Percentiles rank a stretch among this genome's conserved stretches.
Evolutionary conservation across 2,329 filamentous ascomycete species (phyloP).

Genomic region (Scytalidium lignicola): DNA sequence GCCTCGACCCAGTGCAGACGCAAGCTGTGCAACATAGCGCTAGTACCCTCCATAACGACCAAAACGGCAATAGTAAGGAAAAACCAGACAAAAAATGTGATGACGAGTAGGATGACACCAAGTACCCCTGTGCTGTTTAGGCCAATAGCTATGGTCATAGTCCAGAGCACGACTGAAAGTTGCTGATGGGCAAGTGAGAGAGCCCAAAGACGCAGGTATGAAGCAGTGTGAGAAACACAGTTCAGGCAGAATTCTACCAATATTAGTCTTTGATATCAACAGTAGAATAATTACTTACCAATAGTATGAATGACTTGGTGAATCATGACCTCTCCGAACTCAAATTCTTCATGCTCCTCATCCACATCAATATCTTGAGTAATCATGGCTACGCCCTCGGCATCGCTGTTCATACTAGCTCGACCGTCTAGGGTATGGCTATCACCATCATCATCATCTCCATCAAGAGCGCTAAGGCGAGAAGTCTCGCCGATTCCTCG

Average conservation of each 20-base stretch:
- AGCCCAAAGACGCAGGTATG: constrained; percentile 97
- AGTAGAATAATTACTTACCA: constrained; percentile 53
- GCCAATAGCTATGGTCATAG: constrained; percentile 83
- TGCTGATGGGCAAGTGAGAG: constrained; percentile 96
- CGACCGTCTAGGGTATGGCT: constrained; percentile 55
- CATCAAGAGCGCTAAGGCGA: constrained; percentile 83
- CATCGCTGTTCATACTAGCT: constrained; percentile 67
- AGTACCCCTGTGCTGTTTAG: constrained; percentile 60
- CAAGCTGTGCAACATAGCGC: constrained; percentile 89
- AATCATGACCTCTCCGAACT: constrained; percentile 96
- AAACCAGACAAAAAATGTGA: constrained; percentile 88
- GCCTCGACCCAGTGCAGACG: constrained; percentile 95
- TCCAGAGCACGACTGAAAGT: constrained; percentile 92
- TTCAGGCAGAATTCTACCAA: constrained; percentile 89
- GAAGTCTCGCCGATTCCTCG: constrained; percentile 86
- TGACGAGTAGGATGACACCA: constrained; percentile 75
- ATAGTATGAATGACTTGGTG: constrained; percentile 99
- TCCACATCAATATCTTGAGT: constrained; percentile 76
- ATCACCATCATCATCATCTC: constrained; percentile 71
- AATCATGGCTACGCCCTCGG: constrained; percentile 82
- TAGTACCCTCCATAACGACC: constrained; percentile 93
- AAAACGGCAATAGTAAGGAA: constrained; percentile 73
- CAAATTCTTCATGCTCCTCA: constrained; percentile 92
- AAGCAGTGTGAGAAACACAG: constrained; percentile 97
- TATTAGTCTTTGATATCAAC: constrained; percentile 24